Percentiles rank a stretch among this genome's conserved stretches.
Conservation (phyloP, 148 eudicot genomes). For the Suaeda aralocaspica region DNA sequence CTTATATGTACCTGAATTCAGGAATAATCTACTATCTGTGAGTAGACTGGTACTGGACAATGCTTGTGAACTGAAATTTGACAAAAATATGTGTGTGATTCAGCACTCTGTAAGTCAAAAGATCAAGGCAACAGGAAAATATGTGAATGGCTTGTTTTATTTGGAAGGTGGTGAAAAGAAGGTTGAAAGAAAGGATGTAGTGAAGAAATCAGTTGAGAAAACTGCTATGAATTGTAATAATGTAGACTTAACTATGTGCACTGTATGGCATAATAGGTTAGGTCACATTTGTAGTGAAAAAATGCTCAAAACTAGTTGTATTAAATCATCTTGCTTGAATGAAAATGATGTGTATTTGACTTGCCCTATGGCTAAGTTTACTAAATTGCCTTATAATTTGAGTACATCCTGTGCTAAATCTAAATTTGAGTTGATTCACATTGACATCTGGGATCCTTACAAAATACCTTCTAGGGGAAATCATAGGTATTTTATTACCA, state of each 20-base stretch:
- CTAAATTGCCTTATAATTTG: neutral
- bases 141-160: no score
- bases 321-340: rapidly evolving
- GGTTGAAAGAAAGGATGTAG: neutral
- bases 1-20: neutral
- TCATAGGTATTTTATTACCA: neutral
- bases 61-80: no score
- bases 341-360: neutral
- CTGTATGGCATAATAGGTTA: neutral
- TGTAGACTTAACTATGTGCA: no score
- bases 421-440: neutral
- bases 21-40: neutral
- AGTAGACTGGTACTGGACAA: no score
- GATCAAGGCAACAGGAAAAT: no score
- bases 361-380: neutral
- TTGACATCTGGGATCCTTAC: conserved; percentile 1
- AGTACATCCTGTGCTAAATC: neutral
- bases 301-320: neutral
- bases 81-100: no score
- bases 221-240: no score
- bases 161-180: no score
- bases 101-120: no score
- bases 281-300: neutral
- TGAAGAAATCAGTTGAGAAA: no score
- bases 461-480: no score